phyloP scores from a whole-genome alignment of 2,329 filamentous ascomycete genomes.

The Fonsecaea nubica region DNA sequence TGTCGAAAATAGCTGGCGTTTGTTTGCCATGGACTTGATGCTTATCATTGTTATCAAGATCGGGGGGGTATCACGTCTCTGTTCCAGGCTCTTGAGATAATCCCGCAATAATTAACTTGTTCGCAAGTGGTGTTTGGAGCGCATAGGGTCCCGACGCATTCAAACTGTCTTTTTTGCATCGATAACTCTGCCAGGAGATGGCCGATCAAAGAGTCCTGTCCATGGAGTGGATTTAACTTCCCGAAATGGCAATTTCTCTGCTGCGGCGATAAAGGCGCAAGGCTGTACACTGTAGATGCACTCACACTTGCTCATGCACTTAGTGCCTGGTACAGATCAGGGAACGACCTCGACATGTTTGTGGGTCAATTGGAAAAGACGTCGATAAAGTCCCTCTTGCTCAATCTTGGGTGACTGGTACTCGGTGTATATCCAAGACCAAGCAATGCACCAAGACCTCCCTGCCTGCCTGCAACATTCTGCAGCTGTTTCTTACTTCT shows the following conservation, averaged over 20 bases:
- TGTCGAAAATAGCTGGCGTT: slow-evolving; percentile 62
- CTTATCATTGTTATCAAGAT: slow-evolving; percentile 64
- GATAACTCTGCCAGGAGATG: not conserved
- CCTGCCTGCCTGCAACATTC: no score
- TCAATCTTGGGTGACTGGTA: no score
- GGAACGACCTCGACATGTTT: not conserved
- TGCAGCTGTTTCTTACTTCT: no score
- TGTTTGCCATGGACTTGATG: slow-evolving; percentile 57
- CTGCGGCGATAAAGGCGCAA: not conserved
- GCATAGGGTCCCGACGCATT: no score
- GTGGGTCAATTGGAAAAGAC: no score
- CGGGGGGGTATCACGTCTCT: slow-evolving; percentile 59
- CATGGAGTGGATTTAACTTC: not conserved
- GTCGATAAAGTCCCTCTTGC: no score
- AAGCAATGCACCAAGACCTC: no score
- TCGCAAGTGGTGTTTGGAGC: no score
- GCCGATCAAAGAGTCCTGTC: not conserved
- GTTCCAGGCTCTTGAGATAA: slow-evolving; percentile 13
- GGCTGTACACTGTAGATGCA: not conserved
- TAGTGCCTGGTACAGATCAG: not conserved
- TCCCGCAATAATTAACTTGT: no score
- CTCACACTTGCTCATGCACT: no score
- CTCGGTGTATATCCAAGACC: no score
- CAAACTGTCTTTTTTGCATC: not conserved
- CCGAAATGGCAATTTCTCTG: not conserved